Evolutionary conservation across 371 early-diverging fungal species (phyloP).

Genomic region (Dinochytrium kinnereticum): DNA sequence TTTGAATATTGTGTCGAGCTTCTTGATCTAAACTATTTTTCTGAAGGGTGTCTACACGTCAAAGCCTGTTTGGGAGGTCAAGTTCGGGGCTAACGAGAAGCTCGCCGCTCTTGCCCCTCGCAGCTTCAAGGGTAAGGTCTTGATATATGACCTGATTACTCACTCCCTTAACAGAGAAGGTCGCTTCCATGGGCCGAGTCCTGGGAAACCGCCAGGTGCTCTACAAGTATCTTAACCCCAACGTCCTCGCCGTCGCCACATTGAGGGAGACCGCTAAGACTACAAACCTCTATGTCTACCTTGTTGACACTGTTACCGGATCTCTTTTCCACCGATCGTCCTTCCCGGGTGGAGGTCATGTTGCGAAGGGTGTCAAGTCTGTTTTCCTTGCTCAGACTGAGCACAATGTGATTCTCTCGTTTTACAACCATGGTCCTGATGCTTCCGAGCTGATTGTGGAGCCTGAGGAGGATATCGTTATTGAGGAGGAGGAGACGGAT

Average conservation of each 20-base stretch:
- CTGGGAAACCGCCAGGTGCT: constrained; percentile 91
- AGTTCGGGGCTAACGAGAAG: constrained; percentile 64
- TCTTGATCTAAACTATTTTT: constrained; percentile 26
- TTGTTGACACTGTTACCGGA: constrained; percentile 89
- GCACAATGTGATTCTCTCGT: constrained; percentile 88
- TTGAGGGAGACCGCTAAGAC: constrained; percentile 35
- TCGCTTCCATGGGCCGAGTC: constrained; percentile 89
- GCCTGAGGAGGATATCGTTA: constrained; percentile 17
- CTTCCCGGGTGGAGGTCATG: constrained; percentile 68
- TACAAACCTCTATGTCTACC: constrained; percentile 54
- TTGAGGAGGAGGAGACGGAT: constrained; percentile 15
- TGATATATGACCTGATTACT: constrained; percentile 11
- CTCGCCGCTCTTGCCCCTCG: constrained; percentile 56
- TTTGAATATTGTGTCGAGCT: constrained; percentile 21
- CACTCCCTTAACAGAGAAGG: constrained; percentile 51
- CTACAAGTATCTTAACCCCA: constrained; percentile 96
- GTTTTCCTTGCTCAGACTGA: constrained; percentile 75
- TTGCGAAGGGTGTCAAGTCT: constrained; percentile 16
- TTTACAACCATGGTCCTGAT: constrained; percentile 79
- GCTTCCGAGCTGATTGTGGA: constrained; percentile 17
- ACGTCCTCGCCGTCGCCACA: constrained; percentile 75
- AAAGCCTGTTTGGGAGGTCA: constrained; percentile 63
- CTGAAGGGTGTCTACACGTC: constrained; percentile 50
- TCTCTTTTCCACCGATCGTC: constrained; percentile 71
- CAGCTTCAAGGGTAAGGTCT: constrained; percentile 37